Base-by-base conservation (phyloP, 306 rosid species). In the Fagus crenata region DNA sequence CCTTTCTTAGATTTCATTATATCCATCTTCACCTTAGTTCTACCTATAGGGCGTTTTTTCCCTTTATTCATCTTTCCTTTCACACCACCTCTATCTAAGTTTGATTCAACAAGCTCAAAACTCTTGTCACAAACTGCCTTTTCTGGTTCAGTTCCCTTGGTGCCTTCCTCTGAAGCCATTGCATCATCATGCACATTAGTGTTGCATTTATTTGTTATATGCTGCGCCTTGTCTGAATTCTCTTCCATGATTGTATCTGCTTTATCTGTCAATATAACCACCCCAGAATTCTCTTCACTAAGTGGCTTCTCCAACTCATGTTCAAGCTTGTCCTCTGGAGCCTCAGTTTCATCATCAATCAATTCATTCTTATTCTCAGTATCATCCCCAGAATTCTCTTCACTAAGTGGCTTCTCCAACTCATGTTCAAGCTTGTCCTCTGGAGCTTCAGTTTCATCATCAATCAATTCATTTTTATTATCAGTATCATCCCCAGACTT, bases 401-500 rank as follows among this genome's bases (percentile, higher is more conserved):
- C 79, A 60, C 81, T 73, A 39, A 69, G 55, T 60, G 73, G 49
- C 73, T 82, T 77, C 77, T 85, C 89, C 56, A 81, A 75, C 53
- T 67, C 85, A 69, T 18, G 73, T 32, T 89, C 92, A 75, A 35
- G 60, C 69, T 74, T 82, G 43, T 89, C 88, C 77, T 84, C 96
- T 39, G 93, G 91, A 75, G 92, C 81, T 77, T 84, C 95, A 5
- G 97, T 95, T 84, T 89, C 96, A 7, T 88, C 98, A 77, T 89
- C 91, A 78, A 72, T 73, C 75, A 77, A 42, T 63, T 87, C 89
- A 69, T 73, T 68, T 69, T 77, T 79, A 69, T 70, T 69, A 69
- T 64, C 79, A 15, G 61, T 74, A 71, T 68, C 76, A 63, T 75
- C 80, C 55, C 72, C 83, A 76, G 75, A 65, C 58, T 67, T 72